Base-by-base conservation (phyloP, 2,329 filamentous ascomycete species). In the Purpureocillium lavendulum region DNA sequence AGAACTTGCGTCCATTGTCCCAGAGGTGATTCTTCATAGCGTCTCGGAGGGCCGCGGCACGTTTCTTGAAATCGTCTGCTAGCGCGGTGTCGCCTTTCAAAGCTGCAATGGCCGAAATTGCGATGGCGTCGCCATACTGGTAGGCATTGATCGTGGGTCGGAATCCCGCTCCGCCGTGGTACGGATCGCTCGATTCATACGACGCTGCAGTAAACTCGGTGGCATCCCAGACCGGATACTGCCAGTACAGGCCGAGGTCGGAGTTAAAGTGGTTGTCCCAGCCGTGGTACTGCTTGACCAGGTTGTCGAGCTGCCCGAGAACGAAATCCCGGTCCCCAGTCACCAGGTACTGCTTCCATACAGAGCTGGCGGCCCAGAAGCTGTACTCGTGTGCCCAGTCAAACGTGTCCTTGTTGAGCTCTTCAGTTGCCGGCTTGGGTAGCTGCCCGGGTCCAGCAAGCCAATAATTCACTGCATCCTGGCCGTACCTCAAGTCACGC, bases 71-170 rank as follows among this genome's bases (percentile, higher is more conserved):
- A 13, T 58, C 49, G 4, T 42, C 40, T 4, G 57, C 55, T 7
- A 56, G 47, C 9, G 21, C 28, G 6, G 24, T 9, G 39, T 65
- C 29, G 14, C 36, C 36, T 17, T 33, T 18, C n/a, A 38, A 30
- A 17, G 36, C 36, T 3, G 65, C 64, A 38, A 65, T 56, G 11
- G 49, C 21, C 6, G 21, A 52, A 33, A 69, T 66, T 3, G 62
- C 64, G 24, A 55, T 49, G 1, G 65, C 63, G 42, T 62, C 61
- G 10, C 62, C 65, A 18, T 62, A 60, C 57, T 67, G 67, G 39
- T 69, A 69, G 3, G 61, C 55, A 37, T 69, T 69, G 46, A 62
- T 58, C 15, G 56, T 65, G 3, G 65, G 65, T 11, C 65, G 55
- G 39, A 61, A 68, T 3, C 64, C 64, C 18, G 65, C 52, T 2